phyloP scores from a whole-genome alignment of 345 rosid genomes.

The Ceriops decandra region DNA sequence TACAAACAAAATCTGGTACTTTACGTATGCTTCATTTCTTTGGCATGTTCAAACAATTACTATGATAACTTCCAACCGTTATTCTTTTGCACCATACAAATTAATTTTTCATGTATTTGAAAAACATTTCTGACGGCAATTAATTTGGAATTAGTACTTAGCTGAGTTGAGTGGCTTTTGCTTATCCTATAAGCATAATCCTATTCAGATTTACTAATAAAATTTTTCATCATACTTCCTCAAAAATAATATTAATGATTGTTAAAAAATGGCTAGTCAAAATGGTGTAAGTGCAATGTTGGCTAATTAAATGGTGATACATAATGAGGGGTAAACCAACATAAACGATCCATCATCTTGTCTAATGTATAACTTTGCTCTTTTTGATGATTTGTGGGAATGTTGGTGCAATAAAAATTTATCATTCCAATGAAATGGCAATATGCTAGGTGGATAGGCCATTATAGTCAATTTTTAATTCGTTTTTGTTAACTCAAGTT shows the following conservation, averaged over 20 bases:
- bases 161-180: neutral
- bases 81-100: neutral
- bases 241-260: neutral
- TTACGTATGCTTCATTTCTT: constrained; percentile 5
- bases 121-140: neutral
- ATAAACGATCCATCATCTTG: neutral
- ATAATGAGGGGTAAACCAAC: no score
- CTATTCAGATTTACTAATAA: neutral
- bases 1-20: neutral
- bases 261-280: no score
- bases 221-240: neutral
- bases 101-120: neutral
- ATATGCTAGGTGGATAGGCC: neutral
- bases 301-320: neutral
- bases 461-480: neutral
- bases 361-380: neutral
- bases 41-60: neutral
- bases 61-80: neutral
- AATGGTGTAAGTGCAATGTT: neutral
- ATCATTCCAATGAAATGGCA: neutral
- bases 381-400: neutral
- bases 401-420: neutral
- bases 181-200: neutral
- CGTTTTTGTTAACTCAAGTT: constrained; percentile 23
- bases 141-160: neutral